Evolutionary conservation across 306 rosid genomes (phyloP), one percentile per base, ranked within the genome.

Genomic region (Calophaca sinica): DNA sequence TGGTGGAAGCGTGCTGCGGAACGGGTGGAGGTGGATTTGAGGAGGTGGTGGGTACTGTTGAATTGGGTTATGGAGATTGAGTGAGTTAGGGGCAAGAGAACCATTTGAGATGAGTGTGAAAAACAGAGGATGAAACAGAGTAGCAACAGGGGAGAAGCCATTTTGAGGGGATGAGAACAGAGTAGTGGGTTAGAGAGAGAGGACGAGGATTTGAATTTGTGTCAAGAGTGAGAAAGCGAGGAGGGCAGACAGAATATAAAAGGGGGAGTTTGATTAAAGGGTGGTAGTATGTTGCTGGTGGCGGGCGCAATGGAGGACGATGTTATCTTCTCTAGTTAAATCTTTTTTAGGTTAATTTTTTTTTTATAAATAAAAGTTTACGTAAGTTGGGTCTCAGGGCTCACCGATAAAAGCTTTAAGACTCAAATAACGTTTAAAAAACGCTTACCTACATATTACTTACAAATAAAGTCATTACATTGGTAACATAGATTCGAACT

Each of bases 41-140:
- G 96, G 42, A 94, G 97, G 53, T 85, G 85, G 62, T 83, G 97
- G 59, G 94, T 89, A 41, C 32, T 84, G 81, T 84, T 89, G 85
- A 88, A 88, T 48, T 88, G 90, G 74, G 89, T 69, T 63, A 63
- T 78, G 59, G 94, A 84, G 12, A 94, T 66, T 12, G 91, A 76
- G 80, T 94, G 89, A 31, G 90, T 83, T 10, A 94, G 72, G n/a
- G 97, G 90, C 1, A 94, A 39, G 0, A 91, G 70, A 8, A 89
- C 36, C 8, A 52, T 74, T 52, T 83, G 74, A 28, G 82, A 28
- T 60, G 84, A 52, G 39, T 12, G 55, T 0, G 80, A 58, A 9
- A 87, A 72, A 62, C 84, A 81, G 82, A 87, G 88, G 10, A 86
- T 28, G 80, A 79, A 67, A 9, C 73, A 79, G 85, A 89, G 86